Base-by-base conservation (phyloP, 371 early-diverging fungal genomes). In the Mortierella sp. region DNA sequence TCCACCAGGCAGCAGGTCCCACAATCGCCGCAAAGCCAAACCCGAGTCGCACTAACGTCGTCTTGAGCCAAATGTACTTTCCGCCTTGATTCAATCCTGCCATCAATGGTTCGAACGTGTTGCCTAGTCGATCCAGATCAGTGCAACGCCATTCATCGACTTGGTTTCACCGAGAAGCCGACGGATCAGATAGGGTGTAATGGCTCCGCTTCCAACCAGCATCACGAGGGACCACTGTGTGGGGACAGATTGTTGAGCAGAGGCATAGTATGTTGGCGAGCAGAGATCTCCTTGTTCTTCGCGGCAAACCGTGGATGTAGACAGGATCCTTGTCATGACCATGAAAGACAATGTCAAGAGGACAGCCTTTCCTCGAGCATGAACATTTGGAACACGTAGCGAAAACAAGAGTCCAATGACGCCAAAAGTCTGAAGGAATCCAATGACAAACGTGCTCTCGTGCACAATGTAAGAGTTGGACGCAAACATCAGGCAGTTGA, bases 391-490 rank as follows among this genome's bases (percentile, higher is more conserved):
- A 3, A 63, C 71, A 1, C 64, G 64, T 40, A 76, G 40, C 60
- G 82, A 78, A 70, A 83, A 80, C 24, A 79, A 49, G 21, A 79
- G 34, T 10, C 76, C 74, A 19, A 85, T 72, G 44, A 88, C 60
- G 0, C 88, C 84, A 60, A 87, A 86, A 0, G 89, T 82, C 67
- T 89, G 90, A n/a, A 85, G 67, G 17, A 92, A 79, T 61, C 82
- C 86, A 2, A 83, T 76, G 19, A 89, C 87, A 24, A 89, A 85
- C 41, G 85, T 80, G 68, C 96, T 95, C 81, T 97, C 96, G 84
- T 85, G 90, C 39, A 95, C 85, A 0, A 94, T 95, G 73, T 87
- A 95, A 64, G 94, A 94, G 80, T 96, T 95, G 10, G 96, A 96
- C 0, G 88, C 90, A 51, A 94, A 84, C 0, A 88, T 85, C 43